These are phyloP conservation scores for Russula vinacea DNA, from an alignment of 768 basidiomycete genomes.

Conservation along the genomic window DNA sequence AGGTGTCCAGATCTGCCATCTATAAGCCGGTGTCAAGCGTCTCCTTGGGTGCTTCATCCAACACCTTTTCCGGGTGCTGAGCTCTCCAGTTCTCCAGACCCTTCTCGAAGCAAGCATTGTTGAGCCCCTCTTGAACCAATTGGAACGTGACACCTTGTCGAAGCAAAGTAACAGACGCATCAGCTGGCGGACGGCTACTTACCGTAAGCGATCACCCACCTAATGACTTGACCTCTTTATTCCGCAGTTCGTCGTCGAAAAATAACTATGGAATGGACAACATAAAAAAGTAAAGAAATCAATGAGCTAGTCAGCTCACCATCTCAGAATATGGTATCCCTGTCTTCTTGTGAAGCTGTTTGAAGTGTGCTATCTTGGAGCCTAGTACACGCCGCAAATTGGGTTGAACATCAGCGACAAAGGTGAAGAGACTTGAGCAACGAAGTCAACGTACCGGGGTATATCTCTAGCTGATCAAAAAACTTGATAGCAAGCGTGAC, in stretches of 20 bases:
- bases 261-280: slow-evolving; percentile 10
- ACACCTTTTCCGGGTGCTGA: slow-evolving; percentile 36
- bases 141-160: slow-evolving; percentile 73
- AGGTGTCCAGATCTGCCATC: neutral
- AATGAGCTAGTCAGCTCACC: slow-evolving; percentile 41
- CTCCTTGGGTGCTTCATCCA: neutral
- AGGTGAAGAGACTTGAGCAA: neutral
- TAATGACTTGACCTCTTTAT: slow-evolving; percentile 34
- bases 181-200: neutral
- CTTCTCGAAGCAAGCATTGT: slow-evolving; percentile 58
- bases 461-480: slow-evolving; percentile 73
- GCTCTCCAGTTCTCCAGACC: slow-evolving; percentile 72
- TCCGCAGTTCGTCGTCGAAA: slow-evolving; percentile 20
- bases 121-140: slow-evolving; percentile 62
- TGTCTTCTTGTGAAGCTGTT: slow-evolving; percentile 53
- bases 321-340: slow-evolving; percentile 78
- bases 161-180: slow-evolving; percentile 4
- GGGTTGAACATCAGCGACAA: neutral
- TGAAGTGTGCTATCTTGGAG: slow-evolving; percentile 57
- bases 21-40: neutral
- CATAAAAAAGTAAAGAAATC: neutral
- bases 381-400: slow-evolving; percentile 42
- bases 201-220: slow-evolving; percentile 39
- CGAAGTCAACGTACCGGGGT: slow-evolving; percentile 56
- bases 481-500: slow-evolving; percentile 52